These are phyloP conservation scores for Emmonsiellopsis sp. DNA, from an alignment of 2,329 filamentous ascomycete genomes.

Conservation along the genomic window DNA sequence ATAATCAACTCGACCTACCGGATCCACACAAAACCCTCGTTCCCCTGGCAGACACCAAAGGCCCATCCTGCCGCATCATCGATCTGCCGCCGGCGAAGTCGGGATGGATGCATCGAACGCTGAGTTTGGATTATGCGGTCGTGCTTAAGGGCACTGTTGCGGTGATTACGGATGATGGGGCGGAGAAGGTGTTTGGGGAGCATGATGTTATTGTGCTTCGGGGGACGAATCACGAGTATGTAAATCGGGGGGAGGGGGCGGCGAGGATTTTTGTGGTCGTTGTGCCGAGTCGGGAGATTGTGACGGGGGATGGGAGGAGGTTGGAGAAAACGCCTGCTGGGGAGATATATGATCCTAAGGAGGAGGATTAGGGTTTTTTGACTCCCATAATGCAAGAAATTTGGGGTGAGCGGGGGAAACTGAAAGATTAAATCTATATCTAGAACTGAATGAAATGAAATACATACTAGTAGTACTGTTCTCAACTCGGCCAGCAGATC, in stretches of 20 bases:
- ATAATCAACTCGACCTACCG: slow-evolving; percentile 15
- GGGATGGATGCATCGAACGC: slow-evolving; percentile 19
- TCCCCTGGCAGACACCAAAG: slow-evolving; percentile 17
- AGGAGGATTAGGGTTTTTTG: slow-evolving; percentile 9
- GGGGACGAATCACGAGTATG: slow-evolving; percentile 39
- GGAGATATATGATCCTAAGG: slow-evolving; percentile 14
- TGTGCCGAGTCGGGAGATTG: slow-evolving; percentile 34
- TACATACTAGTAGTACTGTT: no score
- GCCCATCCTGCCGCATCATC: slow-evolving; percentile 15
- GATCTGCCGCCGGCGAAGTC: slow-evolving; percentile 13
- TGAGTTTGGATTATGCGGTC: slow-evolving; percentile 24
- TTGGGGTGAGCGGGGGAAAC: no score
- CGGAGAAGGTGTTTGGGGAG: slow-evolving; percentile 18
- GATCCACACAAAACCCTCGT: slow-evolving; percentile 17
- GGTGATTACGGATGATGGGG: slow-evolving; percentile 20
- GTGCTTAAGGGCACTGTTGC: slow-evolving; percentile 20
- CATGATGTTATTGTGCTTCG: slow-evolving; percentile 25
- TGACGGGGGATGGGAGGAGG: slow-evolving; percentile 26
- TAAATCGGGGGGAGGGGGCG: slow-evolving; percentile 29
- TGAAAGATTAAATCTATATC: no score
- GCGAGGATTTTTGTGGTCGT: slow-evolving; percentile 35
- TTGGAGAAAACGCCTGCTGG: slow-evolving; percentile 27
- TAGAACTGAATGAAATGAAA: no score
- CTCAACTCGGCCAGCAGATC: no score
- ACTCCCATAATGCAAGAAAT: no score